Base-by-base conservation (phyloP, 2,329 filamentous ascomycete species). In the Xylariaceae sp. region DNA sequence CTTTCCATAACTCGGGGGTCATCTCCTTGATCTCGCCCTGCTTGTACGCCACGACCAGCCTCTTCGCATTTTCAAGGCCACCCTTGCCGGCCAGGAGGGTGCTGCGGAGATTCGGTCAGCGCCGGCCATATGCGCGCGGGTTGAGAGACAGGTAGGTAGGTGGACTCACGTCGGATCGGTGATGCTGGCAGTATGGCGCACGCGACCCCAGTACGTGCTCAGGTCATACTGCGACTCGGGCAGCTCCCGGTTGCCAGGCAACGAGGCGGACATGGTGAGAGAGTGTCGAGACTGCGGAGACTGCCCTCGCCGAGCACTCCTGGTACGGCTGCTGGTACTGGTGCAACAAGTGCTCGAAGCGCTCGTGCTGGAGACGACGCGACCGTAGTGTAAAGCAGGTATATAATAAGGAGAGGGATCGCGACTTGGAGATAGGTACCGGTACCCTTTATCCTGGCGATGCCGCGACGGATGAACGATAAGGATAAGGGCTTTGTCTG, bases 141-240 rank as follows among this genome's bases (percentile, higher is more conserved):
- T 26, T 5, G 26, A 26, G 26, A 26, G 26, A 26, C 5, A 26
- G 26, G 32, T 21, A 58, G 53, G 63, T 63, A 61, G 39, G 12
- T 9, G 51, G 56, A 72, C 88, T 85, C 79, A 97, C 92, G 92
- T 94, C 63, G 94, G 94, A 78, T 99, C 94, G 69, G 92, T 88
- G 65, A 99, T 85, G 65, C 92, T 86, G 57, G 89, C 87, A 16
- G 91, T 86, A 76, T 99, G 92, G 74, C 82, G 84, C 67, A 97
- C 94, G 55, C 94, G 86, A 61, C 94, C 94, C 89, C 89, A 94
- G 76, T 99, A 99, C 44, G 92, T 96, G 69, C 74, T 83, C 67
- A 99, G 80, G 70, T 99, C 89, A 81, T 95, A 92, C 72, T 91
- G 90, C 51, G 94, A 99, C 53, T 85, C 84, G 57, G 94, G 94